A percentile compares a stretch with the other conserved stretches of the same genome.
Evolutionary conservation across 306 rosid genomes (phyloP).

Genomic region (Cucurbita maxima): DNA sequence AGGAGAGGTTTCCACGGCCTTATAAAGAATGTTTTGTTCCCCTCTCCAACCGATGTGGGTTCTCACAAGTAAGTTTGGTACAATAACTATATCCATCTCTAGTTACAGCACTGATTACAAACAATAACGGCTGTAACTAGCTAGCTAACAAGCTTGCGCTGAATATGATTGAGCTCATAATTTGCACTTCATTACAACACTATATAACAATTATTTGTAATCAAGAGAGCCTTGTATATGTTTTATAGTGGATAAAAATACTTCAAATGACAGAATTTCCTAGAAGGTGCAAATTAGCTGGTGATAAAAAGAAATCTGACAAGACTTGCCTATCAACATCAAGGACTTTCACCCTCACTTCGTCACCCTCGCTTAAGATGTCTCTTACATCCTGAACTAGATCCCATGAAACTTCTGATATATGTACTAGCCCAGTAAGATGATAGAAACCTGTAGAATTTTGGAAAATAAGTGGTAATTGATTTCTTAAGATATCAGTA

Average conservation of each 20-base stretch:
- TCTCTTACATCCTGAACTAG: constrained; percentile 77
- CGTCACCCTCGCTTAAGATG: constrained; percentile 50
- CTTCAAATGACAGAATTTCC: not conserved
- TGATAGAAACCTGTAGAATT: constrained; percentile 73
- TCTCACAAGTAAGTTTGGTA: too few species aligned
- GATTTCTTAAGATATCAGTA: constrained; percentile 7
- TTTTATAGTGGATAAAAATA: not conserved
- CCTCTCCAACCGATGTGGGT: too few species aligned
- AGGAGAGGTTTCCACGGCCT: too few species aligned
- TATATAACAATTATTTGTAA: too few species aligned
- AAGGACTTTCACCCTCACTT: constrained; percentile 53
- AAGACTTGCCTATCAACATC: constrained; percentile 46
- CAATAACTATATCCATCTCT: too few species aligned
- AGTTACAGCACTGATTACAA: too few species aligned
- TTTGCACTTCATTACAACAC: too few species aligned
- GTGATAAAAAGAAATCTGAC: constrained; percentile 1
- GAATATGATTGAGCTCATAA: too few species aligned
- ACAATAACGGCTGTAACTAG: too few species aligned
- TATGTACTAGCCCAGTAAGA: constrained; percentile 76
- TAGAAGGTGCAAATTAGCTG: not conserved
- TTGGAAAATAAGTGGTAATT: constrained; percentile 23
- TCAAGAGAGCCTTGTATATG: too few species aligned
- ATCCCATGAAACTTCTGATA: constrained; percentile 97
- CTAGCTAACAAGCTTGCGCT: too few species aligned
- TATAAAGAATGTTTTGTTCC: too few species aligned